Evolutionary conservation across 805 yeast species (phyloP).

Genomic region (Cyberlindnera euphorbiae): DNA sequence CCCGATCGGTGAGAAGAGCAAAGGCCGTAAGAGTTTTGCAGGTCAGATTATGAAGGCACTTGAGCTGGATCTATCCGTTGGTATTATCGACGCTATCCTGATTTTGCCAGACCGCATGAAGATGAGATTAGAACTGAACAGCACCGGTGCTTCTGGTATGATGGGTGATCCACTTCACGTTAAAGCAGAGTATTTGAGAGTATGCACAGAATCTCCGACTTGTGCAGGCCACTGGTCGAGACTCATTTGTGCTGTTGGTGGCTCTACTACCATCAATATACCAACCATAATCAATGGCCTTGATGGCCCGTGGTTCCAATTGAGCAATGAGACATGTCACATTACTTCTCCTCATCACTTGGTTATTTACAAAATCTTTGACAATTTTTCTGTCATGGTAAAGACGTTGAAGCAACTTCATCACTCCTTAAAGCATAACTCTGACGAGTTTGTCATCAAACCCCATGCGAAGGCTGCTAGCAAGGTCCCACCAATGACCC

Average conservation of each 20-base stretch:
- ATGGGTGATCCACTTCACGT: slow-evolving; percentile 22
- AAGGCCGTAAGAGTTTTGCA: slow-evolving; percentile 15
- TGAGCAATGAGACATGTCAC: slow-evolving; percentile 39
- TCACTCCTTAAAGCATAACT: slow-evolving; percentile 41
- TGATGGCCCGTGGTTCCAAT: slow-evolving; percentile 31
- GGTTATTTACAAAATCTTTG: slow-evolving; percentile 73
- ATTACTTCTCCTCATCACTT: slow-evolving; percentile 68
- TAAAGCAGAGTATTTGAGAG: slow-evolving; percentile 33
- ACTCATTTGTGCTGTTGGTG: slow-evolving; percentile 37
- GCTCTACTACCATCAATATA: slow-evolving; percentile 22
- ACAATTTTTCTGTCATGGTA: slow-evolving; percentile 61
- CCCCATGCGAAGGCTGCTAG: slow-evolving; percentile 39
- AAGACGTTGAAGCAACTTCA: slow-evolving; percentile 63
- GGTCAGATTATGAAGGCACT: slow-evolving; percentile 20
- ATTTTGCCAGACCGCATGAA: slow-evolving; percentile 46
- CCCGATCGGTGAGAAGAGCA: slow-evolving; percentile 18
- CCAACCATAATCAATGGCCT: slow-evolving; percentile 29
- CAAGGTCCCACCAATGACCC: slow-evolving; percentile 50
- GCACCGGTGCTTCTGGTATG: slow-evolving; percentile 20
- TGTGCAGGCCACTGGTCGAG: slow-evolving; percentile 45
- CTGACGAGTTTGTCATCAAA: slow-evolving; percentile 32
- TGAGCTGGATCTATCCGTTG: slow-evolving; percentile 22
- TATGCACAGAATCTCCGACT: slow-evolving; percentile 51
- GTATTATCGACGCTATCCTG: slow-evolving; percentile 25
- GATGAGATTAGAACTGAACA: slow-evolving; percentile 40